Conservation (phyloP, 495 filamentous ascomycete species). For the Neurospora sp. region DNA sequence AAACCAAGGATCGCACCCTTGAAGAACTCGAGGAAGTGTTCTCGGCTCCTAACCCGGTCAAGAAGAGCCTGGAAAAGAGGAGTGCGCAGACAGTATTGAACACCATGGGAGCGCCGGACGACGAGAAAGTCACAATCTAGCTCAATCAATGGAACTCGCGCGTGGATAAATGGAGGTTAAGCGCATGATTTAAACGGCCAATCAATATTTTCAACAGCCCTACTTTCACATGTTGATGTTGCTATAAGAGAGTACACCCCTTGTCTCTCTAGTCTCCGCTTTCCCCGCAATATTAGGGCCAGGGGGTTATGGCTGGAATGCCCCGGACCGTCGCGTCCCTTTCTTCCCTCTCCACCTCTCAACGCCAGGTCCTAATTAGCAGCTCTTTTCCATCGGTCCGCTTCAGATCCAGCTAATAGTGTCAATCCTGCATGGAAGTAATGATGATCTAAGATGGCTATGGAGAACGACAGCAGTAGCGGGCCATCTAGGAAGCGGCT, state of each 20-base stretch:
- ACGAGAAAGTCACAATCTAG: constrained; percentile 12
- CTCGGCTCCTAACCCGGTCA: constrained; percentile 43
- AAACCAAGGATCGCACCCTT: constrained; percentile 57
- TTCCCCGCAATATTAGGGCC: constrained; percentile 5
- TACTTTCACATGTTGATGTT: background rate
- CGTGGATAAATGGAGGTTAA: background rate
- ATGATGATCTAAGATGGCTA: background rate
- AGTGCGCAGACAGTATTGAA: constrained; percentile 30
- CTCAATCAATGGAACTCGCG: background rate
- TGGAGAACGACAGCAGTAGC: constrained; percentile 4
- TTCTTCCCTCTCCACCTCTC: background rate
- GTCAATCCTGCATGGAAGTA: background rate
- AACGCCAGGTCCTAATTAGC: background rate
- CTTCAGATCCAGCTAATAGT: constrained; percentile 7
- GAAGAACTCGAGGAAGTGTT: constrained; percentile 63
- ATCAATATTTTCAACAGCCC: background rate
- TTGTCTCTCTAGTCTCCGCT: background rate
- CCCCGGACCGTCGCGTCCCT: constrained; percentile 2
- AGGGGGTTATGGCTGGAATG: background rate
- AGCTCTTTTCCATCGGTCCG: constrained; percentile 9
- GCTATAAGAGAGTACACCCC: background rate
- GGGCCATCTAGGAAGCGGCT: constrained; percentile 17
- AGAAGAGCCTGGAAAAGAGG: constrained; percentile 40
- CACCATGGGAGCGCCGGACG: constrained; percentile 21
- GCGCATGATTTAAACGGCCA: background rate